Evolutionary conservation across 2,329 filamentous ascomycete species (phyloP), one percentile per base, ranked within the genome.

Genomic region (Thielaviopsis musarum): DNA sequence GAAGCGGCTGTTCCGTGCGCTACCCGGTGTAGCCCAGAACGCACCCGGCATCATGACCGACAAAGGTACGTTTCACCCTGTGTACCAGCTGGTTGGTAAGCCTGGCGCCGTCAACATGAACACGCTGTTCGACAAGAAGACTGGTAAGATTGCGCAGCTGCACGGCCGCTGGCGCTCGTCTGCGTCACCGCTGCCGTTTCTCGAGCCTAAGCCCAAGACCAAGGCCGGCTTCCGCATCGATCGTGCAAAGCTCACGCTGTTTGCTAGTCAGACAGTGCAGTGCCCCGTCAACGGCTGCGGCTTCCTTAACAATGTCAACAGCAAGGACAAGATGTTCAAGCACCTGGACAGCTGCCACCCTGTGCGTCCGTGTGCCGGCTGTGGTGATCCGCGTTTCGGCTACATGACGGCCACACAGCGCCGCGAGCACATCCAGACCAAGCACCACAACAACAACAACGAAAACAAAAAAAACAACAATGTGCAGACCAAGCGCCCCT

Each of bases 241-340:
- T 56, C 66, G 30, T 45, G 21, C 49, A 13, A 28, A 17, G 21
- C 19, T 34, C 17, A n/a, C 30, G 13, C 17, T 22, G 12, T 38
- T 49, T 49, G 45, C 45, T 49, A 2, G 45, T 9, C 45, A 49
- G n/a, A 49, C 45, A 49, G 26, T 58, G 22, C 38, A 61, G 45
- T 61, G 59, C 34, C 59, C 59, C n/a, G 56, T 38, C 52, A 19
- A 49, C 3, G 56, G 55, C 28, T 61, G 59, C 21, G 59, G 56
- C 19, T 61, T 56, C 19, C 30, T 61, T n/a, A 28, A 45, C 3
- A 24, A 58, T 12, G 15, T 48, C 51, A 24, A 21, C 5, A 41
- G 54, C 55, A 30, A 41, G 53, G 45, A 49, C 6, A 49, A 21
- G n/a, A 49, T 49, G 45, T 49, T 49, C 45, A 2, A 21, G 12